Evolutionary conservation across 768 basidiomycete species (phyloP).

Genomic region (Crepidotus variabilis): DNA sequence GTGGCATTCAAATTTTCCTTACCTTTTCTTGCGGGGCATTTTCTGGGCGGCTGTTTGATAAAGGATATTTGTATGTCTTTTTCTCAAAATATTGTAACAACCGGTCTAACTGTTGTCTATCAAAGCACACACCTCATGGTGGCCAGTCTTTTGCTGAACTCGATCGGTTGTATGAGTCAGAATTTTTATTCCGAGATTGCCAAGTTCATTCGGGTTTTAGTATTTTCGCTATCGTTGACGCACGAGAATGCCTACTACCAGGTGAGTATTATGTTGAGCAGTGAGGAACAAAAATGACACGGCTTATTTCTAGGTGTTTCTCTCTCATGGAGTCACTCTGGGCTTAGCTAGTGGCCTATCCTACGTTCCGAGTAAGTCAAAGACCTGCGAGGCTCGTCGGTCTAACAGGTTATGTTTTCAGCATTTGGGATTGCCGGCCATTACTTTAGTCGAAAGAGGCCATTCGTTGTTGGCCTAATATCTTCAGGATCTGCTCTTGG

Average conservation of each 20-base stretch:
- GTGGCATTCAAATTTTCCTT: conserved; percentile 51
- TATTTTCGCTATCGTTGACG: conserved; percentile 31
- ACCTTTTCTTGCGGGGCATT: conserved; percentile 43
- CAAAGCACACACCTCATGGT: conserved; percentile 21
- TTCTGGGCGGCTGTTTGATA: conserved; percentile 46
- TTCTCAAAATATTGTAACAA: not conserved
- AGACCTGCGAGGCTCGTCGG: not conserved
- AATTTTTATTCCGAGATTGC: not conserved
- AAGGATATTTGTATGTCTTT: conserved; percentile 43
- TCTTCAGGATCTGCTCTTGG: conserved; percentile 29
- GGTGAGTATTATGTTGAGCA: conserved; percentile 10
- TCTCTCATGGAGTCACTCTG: conserved; percentile 45
- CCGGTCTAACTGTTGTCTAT: not conserved
- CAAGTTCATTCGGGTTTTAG: conserved; percentile 10
- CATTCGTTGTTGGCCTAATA: conserved; percentile 50
- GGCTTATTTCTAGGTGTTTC: conserved; percentile 35
- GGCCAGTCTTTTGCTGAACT: conserved; percentile 18
- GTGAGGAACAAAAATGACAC: not conserved
- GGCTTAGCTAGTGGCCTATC: conserved; percentile 46
- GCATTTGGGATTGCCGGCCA: conserved; percentile 47
- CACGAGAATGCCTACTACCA: conserved; percentile 32
- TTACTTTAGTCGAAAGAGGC: conserved; percentile 43
- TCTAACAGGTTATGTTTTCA: conserved; percentile 6
- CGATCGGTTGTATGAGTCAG: conserved; percentile 20
- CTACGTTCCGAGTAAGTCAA: conserved; percentile 34